These are phyloP conservation scores for Talaromyces sp. DNA, from an alignment of 2,329 filamentous ascomycete genomes.

Conservation along the genomic window DNA sequence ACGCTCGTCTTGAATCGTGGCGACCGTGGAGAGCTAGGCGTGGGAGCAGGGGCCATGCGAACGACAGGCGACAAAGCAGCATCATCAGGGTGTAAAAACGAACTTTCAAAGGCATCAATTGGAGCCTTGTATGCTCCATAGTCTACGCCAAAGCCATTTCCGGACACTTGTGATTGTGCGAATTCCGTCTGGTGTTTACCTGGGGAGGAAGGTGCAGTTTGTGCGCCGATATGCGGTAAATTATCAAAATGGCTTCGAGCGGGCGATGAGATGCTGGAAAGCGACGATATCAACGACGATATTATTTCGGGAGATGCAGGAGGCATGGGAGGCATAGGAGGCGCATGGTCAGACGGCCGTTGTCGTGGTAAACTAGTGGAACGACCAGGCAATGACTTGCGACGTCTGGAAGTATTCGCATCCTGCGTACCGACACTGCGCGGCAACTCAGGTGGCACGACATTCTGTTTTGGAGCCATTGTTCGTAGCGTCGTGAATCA, in stretches of 20 bases:
- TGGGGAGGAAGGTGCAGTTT: constrained; percentile 34
- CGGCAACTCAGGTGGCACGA: neutral
- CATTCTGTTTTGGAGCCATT: constrained; percentile 5
- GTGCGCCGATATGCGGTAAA: constrained; percentile 40
- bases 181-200: constrained; percentile 19
- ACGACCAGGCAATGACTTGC: constrained; percentile 32
- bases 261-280: constrained; percentile 57
- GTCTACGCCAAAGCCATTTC: constrained; percentile 61
- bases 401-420: constrained; percentile 38
- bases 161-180: constrained; percentile 22
- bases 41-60: constrained; percentile 74
- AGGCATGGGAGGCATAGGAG: constrained; percentile 37
- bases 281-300: constrained; percentile 57
- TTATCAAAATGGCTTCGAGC: constrained; percentile 66
- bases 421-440: constrained; percentile 2
- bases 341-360: constrained; percentile 25
- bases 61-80: constrained; percentile 65
- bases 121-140: constrained; percentile 61
- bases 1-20: constrained; percentile 47
- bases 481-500: neutral
- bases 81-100: constrained; percentile 50
- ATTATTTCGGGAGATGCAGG: constrained; percentile 48
- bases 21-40: constrained; percentile 51
- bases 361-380: constrained; percentile 17
- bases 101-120: constrained; percentile 47